Base-by-base conservation (phyloP, 495 filamentous ascomycete species). In the Rhizodiscina lignyota region DNA sequence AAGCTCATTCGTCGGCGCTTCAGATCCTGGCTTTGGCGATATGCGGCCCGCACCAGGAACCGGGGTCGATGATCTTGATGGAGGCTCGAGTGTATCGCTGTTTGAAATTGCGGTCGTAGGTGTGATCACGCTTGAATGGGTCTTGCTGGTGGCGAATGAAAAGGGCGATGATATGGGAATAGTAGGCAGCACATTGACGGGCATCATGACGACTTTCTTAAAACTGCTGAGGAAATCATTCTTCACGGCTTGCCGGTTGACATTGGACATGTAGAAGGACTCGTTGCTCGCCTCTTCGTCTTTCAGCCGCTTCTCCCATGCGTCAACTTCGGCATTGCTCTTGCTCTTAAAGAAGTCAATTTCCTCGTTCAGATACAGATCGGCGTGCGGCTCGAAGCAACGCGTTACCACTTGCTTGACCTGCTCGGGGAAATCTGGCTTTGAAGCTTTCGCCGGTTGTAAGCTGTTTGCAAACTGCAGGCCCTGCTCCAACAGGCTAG, bases 121-220 rank as follows among this genome's bases (percentile, higher is more conserved):
- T 57, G 62, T 27, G 52, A 65, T 35, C 47, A 62, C 47, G 70
- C 63, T 67, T 18, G 58, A 48, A 5, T n/a, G n/a, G n/a, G n/a
- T n/a, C n/a, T n/a, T n/a, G 52, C 46, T 27, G 8, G 24, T 27
- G 13, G 24, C 32, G 62, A 65, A 16, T 62, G 64, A 24, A 70
- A 72, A 13, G 39, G 42, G 42, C 4, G 58, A 53, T 28, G 62
- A 65, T 10, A 68, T 15, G 8, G 17, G 10, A 10, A 19, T 8
- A 8, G 33, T 21, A 5, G 18, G 18, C 5, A 35, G 64, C 2
- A 96, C 58, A 32, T 83, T 89, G 20, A 96, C 86, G 17, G 91
- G 91, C 74, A 92, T 84, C 81, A 96, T 92, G 43, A 99, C 83
- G 6, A 99, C 89, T 50, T 99, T 96, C 55, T 84, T 94, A 63